These are phyloP conservation scores for Dalechampia spathulata DNA, from an alignment of 441 rosid species.

Conservation along the genomic window DNA sequence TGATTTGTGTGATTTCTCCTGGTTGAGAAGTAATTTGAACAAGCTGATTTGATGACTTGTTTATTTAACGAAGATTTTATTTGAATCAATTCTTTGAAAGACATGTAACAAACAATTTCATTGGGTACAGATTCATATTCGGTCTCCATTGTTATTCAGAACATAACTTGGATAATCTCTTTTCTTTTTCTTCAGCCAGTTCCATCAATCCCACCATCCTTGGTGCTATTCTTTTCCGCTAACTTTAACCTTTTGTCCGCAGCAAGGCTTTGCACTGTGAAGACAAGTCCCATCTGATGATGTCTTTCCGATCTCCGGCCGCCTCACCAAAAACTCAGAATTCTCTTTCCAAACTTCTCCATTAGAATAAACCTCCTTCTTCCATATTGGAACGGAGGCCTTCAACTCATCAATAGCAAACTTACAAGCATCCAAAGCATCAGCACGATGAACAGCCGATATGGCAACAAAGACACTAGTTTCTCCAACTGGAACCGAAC, in stretches of 20 bases:
- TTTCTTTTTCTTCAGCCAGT: too few relatives aligned
- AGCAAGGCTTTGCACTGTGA: conserved; percentile 9
- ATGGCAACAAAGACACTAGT: conserved; percentile 75
- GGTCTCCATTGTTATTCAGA: too few relatives aligned
- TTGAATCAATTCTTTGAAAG: too few relatives aligned
- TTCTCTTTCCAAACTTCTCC: conserved; percentile 92
- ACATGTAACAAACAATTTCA: too few relatives aligned
- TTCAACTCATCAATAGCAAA: conserved; percentile 73
- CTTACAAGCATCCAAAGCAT: conserved; percentile 78
- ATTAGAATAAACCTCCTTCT: conserved; percentile 80
- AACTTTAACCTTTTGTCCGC: conserved; percentile 30
- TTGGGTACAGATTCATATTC: too few relatives aligned
- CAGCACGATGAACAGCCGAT: conserved; percentile 72
- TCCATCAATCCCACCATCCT: too few relatives aligned
- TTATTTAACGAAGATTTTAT: too few relatives aligned
- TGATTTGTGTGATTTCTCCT: too few relatives aligned
- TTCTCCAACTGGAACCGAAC: conserved; percentile 81
- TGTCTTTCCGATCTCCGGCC: conserved; percentile 39
- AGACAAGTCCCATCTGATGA: too few relatives aligned
- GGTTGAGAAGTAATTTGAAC: too few relatives aligned
- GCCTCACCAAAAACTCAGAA: conserved; percentile 58
- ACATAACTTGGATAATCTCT: too few relatives aligned
- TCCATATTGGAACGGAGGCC: conserved; percentile 87
- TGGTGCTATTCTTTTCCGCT: background rate
- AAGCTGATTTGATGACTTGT: too few relatives aligned